Base-by-base conservation (phyloP, 2,329 filamentous ascomycete genomes). In the Verticillium isaacii region DNA sequence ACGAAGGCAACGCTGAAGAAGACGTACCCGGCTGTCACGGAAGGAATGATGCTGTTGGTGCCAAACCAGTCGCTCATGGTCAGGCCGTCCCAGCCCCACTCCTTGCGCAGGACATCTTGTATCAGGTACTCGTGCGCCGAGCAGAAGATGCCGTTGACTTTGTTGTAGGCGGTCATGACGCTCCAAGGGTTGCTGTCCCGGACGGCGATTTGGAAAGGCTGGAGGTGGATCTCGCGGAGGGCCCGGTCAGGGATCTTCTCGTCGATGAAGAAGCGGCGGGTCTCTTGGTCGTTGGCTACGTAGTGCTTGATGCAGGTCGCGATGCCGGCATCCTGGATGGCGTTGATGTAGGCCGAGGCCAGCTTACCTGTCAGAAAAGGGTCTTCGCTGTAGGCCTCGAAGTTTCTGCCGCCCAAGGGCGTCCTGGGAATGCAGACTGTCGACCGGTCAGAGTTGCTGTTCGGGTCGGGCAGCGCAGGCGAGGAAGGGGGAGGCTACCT, bases 331-430 rank as follows among this genome's bases (percentile, higher is more conserved):
- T 71, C 72, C 70, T 86, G 82, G 70, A 85, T 79, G 0, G 78
- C 88, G 63, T 81, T 75, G 58, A 90, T 80, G 0, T 86, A 89
- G 71, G 86, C 81, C 17, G 79, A 79, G 69, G 87, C 83, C 12
- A 82, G 84, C 63, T 88, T 78, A 15, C 87, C 88, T 12, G 85
- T 64, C 0, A 94, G 80, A 57, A 93, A 91, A 0, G 92, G 91
- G 70, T 95, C 92, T 1, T 88, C 80, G 1, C 89, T 89, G 70
- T 93, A 94, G 0, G 88, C 90, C 72, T 94, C 91, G 90, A 90
- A 95, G 70, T 91, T 92, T 56, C 90, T 81, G 0, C 91, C 91
- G 37, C 86, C 91, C 58, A 84, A 80, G 1, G 90, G 88, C 29
- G 62, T 69, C 36, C 68, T 65, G 19, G 12, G 14, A 17, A 58